Conservation (phyloP, 2,329 filamentous ascomycete genomes). For the Thelonectria discophora region DNA sequence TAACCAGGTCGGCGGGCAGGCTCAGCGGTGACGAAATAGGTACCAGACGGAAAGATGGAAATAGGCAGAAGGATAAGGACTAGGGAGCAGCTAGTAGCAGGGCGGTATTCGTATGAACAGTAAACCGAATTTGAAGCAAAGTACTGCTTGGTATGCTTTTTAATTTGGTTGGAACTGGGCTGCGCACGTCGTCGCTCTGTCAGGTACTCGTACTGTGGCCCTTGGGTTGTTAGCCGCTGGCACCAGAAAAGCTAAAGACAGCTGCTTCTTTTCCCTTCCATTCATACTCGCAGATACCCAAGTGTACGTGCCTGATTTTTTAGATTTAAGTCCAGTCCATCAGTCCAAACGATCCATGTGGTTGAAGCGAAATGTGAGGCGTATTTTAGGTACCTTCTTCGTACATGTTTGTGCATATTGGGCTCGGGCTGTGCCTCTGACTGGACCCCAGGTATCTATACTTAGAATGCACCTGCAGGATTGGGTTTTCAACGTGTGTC, state of each 20-base stretch:
- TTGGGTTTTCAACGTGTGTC: slow-evolving; percentile 1
- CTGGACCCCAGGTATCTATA: slow-evolving; percentile 1
- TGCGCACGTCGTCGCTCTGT: no score
- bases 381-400: slow-evolving; percentile 7
- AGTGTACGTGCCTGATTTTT: background rate
- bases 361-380: slow-evolving; percentile 10
- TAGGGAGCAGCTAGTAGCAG: no score
- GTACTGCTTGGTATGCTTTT: no score
- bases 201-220: no score
- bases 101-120: no score
- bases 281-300: background rate
- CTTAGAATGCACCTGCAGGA: slow-evolving; percentile 5
- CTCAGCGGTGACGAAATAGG: slow-evolving; percentile 42
- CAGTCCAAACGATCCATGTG: background rate
- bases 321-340: background rate
- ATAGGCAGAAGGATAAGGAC: slow-evolving; percentile 2
- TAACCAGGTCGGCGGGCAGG: slow-evolving; percentile 34
- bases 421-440: slow-evolving; percentile 12
- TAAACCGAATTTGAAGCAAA: no score
- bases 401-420: slow-evolving; percentile 4
- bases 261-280: background rate
- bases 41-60: slow-evolving; percentile 7
- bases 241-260: background rate
- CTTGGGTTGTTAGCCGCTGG: slow-evolving; percentile 16
- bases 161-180: no score